These are phyloP conservation scores for Myxozyma melibiosi DNA, from an alignment of 805 yeast species.

Conservation along the genomic window DNA sequence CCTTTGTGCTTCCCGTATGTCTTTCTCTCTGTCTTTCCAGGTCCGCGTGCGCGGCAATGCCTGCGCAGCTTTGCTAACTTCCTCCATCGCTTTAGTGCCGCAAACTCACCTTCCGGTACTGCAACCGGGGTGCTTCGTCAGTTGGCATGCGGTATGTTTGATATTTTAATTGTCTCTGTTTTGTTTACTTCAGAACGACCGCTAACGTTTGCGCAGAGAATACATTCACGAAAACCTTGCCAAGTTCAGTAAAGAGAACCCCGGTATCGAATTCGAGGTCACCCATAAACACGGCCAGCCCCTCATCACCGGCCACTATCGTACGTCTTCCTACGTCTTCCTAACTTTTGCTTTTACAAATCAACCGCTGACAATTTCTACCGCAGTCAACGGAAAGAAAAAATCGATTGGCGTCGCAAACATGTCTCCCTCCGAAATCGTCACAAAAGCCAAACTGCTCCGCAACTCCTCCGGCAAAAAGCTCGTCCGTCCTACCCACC, in stretches of 20 bases:
- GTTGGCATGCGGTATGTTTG: constrained; percentile 60
- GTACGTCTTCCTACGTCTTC: constrained; percentile 15
- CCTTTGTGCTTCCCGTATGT: constrained; percentile 60
- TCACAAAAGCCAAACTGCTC: constrained; percentile 63
- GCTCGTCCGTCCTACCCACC: constrained; percentile 54
- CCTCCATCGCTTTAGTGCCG: constrained; percentile 53
- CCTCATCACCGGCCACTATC: constrained; percentile 60
- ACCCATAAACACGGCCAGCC: constrained; percentile 73
- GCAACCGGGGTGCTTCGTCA: constrained; percentile 97
- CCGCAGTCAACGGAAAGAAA: constrained; percentile 43
- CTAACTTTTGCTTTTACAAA: neutral
- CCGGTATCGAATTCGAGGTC: constrained; percentile 72
- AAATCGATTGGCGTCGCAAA: constrained; percentile 79
- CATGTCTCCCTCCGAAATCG: constrained; percentile 61
- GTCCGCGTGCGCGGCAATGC: too few relatives aligned
- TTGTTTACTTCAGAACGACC: too few relatives aligned
- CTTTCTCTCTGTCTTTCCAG: neutral
- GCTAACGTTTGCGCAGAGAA: constrained; percentile 46
- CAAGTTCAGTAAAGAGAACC: constrained; percentile 59
- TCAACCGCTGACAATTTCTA: neutral
- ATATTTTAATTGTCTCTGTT: too few relatives aligned
- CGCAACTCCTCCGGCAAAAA: constrained; percentile 69
- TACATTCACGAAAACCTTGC: constrained; percentile 58
- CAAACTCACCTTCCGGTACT: constrained; percentile 73
- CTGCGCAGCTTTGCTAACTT: neutral